Base-by-base conservation (phyloP, 768 basidiomycete genomes). In the Nidularia sp. region DNA sequence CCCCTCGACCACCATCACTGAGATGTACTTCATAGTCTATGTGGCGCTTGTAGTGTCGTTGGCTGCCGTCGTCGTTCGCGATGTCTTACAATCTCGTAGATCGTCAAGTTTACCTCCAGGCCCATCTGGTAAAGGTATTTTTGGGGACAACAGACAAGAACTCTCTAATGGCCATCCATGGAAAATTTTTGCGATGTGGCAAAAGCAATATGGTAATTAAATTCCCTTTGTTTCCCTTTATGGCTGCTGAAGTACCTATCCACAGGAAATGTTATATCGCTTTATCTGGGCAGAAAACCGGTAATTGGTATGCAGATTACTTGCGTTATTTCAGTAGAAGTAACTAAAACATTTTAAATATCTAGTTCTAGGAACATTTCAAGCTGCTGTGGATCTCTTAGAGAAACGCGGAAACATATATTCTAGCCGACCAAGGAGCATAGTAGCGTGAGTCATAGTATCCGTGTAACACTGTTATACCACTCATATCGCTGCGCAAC, bases 331-430 rank as follows among this genome's bases (percentile, higher is more conserved):
- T 41, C 39, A 41, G 39, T 10, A 18, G 15, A 41, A 41, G 39
- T 10, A 41, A 18, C 10, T 10, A 41, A 9, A 41, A 41, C 39
- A 18, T 18, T 41, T 10, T 41, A 12, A 41, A 10, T 12, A 41
- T 29, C 3, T 5, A 64, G 65, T 65, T 2, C 58, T 65, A 4
- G 68, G 66, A n/a, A 65, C 61, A 5, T 51, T 62, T 4, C 57
- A 65, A 49, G 62, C 61, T 10, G 68, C 67, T 1, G 64, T 59
- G 1, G 68, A 71, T 36, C 56, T 71, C 5, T 45, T 71, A 8
- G 68, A 69, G 13, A 71, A 66, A 53, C 56, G 62, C 46, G 63
- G 66, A 8, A 57, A 61, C n/a, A 64, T 69, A 22, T 70, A 68
- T 53, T 70, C 69, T 0, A 66, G 67, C 44, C 60, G 70, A 6